phyloP scores from a whole-genome alignment of 352 stramenopile species.

The Stephanocyclus meneghinianus region DNA sequence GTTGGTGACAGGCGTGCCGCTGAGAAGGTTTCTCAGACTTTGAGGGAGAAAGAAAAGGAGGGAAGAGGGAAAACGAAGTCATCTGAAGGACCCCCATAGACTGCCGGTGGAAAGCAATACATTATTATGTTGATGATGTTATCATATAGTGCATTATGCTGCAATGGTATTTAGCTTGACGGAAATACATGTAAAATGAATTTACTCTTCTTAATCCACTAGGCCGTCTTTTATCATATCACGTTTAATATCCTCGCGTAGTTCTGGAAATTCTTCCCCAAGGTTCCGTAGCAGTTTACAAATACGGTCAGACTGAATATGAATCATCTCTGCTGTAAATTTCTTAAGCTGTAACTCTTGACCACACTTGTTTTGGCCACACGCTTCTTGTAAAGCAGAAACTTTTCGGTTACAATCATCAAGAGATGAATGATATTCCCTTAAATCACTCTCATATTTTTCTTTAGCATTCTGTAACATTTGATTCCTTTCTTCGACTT shows the following conservation, averaged over 20 bases:
- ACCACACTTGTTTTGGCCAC: conserved; percentile 20
- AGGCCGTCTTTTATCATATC: conserved; percentile 58
- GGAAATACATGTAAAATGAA: background rate
- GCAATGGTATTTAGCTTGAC: background rate
- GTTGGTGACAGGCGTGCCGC: conserved; percentile 64
- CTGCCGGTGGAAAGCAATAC: background rate
- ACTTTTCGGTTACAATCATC: conserved; percentile 42
- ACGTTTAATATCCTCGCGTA: conserved; percentile 85
- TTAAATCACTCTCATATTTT: conserved; percentile 65
- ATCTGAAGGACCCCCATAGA: background rate
- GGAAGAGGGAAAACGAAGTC: background rate
- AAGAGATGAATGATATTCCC: conserved; percentile 34
- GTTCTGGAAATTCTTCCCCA: conserved; percentile 90
- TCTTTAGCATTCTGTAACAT: conserved; percentile 38
- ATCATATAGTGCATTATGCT: background rate
- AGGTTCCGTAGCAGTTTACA: conserved; percentile 91
- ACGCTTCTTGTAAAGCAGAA: conserved; percentile 32
- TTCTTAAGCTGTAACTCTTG: conserved; percentile 86
- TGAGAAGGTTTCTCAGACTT: conserved; percentile 64
- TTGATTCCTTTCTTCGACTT: conserved; percentile 60
- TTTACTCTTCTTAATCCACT: background rate
- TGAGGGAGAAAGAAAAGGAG: conserved; percentile 52
- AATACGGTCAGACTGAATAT: conserved; percentile 87
- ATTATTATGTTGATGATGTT: background rate
- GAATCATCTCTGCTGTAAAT: conserved; percentile 74